A percentile compares a stretch with the other conserved stretches of the same genome.
Conservation (phyloP, 116 monocot genomes). For the Iris pallida region DNA sequence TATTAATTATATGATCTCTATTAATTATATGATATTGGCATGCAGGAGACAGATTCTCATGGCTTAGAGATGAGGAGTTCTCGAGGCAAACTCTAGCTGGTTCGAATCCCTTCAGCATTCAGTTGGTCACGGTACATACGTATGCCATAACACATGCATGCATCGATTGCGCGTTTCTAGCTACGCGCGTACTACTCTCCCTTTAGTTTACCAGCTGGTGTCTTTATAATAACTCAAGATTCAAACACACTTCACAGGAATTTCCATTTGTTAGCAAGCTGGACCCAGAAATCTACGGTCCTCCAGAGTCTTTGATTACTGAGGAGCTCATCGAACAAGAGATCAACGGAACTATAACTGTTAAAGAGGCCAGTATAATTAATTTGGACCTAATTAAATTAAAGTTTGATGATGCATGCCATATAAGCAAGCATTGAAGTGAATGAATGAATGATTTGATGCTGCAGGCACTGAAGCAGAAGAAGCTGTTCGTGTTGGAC, state of each 20-base stretch:
- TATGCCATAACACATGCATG: neutral
- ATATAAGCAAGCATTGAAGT: no score
- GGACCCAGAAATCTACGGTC: constrained; percentile 30
- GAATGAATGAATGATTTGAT: no score
- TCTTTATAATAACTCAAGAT: neutral
- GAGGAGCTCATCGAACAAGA: constrained; percentile 29
- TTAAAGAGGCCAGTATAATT: constrained; percentile 5
- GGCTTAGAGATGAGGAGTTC: constrained; percentile 51
- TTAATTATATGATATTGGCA: no score
- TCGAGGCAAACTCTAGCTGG: constrained; percentile 38
- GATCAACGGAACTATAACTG: constrained; percentile 21
- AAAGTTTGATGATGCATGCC: no score
- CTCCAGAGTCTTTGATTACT: constrained; percentile 33
- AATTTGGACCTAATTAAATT: no score
- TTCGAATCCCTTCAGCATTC: constrained; percentile 33
- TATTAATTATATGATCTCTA: no score
- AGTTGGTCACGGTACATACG: constrained; percentile 18
- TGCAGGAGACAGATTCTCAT: constrained; percentile 58
- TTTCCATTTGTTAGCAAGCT: constrained; percentile 38
- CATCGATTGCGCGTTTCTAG: neutral
- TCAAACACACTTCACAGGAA: constrained; percentile 26
- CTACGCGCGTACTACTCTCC: no score
- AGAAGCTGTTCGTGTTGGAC: constrained; percentile 56
- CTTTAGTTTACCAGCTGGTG: no score
- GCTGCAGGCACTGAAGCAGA: constrained; percentile 37